Evolutionary conservation across 2,329 filamentous ascomycete species (phyloP), one percentile per base, ranked within the genome.

Genomic region (Cladosporium sp.): DNA sequence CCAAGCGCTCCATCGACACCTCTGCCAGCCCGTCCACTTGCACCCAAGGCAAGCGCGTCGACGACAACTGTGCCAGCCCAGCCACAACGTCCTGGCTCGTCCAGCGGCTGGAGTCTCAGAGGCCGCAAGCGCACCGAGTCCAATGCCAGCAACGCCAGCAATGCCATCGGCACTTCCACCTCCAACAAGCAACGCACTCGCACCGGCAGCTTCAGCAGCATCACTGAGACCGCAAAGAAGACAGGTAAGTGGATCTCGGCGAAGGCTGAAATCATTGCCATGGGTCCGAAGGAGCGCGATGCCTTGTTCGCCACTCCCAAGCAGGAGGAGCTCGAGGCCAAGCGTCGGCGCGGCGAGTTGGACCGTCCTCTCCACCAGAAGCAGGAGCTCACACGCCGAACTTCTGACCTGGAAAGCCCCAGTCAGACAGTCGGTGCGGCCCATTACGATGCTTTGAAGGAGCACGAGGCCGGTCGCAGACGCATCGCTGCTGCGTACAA

Each of bases 321-420:
- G 41, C 21, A n/a, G 14, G 18, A 51, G 44, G 47, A 32, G 2
- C 26, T 51, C 8, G 32, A 15, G 44, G n/a, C 10, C 18, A 18
- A 47, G 10, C 41, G 41, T 21, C n/a, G n/a, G 41, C 41, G 41
- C 3, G 41, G 41, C 8, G 41, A 47, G 41, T 21, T 21, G n/a
- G n/a, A 12, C 15, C 38, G 65, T 10, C 58, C 67, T 24, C 26
- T 58, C 4, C 66, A 68, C 30, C 65, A 69, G 34, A 63, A 66
- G 41, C 41, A 47, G 41, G 41, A 47, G 7, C 4, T 47, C 8
- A 21, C n/a, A 12, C 41, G 41, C 10, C n/a, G 41, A 2, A 21
- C 41, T 1, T 21, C 41, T n/a, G 41, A 18, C 0, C n/a, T 47
- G 21, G 41, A 47, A 2, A 21, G 4, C 10, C n/a, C n/a, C n/a